These are phyloP conservation scores for Candida ovalis DNA, from an alignment of 805 yeast species.

Conservation along the genomic window DNA sequence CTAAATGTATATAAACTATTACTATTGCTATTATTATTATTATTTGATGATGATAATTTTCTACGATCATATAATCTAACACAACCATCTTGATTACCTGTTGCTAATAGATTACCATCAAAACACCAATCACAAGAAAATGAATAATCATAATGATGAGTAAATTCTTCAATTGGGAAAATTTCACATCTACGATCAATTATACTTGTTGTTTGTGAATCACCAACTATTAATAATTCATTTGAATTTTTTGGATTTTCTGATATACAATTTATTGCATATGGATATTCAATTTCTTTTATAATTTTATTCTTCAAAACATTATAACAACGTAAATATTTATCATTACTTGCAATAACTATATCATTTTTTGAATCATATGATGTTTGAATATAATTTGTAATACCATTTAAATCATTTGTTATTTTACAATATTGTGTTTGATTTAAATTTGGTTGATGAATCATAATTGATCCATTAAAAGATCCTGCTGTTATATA, in stretches of 20 bases:
- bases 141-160: conserved; percentile 53
- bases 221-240: conserved; percentile 49
- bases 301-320: conserved; percentile 20
- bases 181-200: conserved; percentile 37
- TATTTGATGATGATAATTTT: no score
- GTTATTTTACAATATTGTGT: conserved; percentile 39
- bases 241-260: conserved; percentile 35
- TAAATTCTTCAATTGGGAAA: conserved; percentile 12
- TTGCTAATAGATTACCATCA: conserved; percentile 38
- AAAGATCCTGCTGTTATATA: conserved; percentile 51
- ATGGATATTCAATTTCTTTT: conserved; percentile 31
- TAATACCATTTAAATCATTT: conserved; percentile 43
- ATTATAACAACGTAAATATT: conserved; percentile 39
- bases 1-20: conserved; percentile 12
- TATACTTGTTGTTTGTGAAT: conserved; percentile 39
- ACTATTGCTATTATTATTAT: no score
- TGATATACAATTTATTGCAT: conserved; percentile 50
- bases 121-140: conserved; percentile 57
- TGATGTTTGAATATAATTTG: conserved; percentile 43
- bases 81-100: conserved; percentile 62
- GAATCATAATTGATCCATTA: conserved; percentile 45
- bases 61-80: conserved; percentile 52
- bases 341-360: conserved; percentile 50
- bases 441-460: conserved; percentile 29
- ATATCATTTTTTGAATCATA: conserved; percentile 26